phyloP scores from a whole-genome alignment of 495 filamentous ascomycete genomes.

The Penicillium alfredii region DNA sequence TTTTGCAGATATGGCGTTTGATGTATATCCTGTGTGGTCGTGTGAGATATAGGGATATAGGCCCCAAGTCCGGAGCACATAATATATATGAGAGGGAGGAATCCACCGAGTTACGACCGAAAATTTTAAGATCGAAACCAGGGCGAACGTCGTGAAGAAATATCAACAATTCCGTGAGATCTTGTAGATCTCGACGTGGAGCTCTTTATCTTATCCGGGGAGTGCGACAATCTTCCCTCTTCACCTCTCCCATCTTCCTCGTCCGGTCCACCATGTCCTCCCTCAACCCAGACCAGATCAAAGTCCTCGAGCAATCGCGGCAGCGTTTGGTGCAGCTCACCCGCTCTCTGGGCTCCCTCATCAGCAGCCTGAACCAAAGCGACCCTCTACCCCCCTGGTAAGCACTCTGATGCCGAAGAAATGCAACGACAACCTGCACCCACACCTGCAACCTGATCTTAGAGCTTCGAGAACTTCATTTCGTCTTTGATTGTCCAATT shows the following conservation, averaged over 20 bases:
- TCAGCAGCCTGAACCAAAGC: conserved; percentile 43
- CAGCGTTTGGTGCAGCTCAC: conserved; percentile 65
- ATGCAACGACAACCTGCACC: conserved; percentile 1
- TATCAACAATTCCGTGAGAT: not conserved
- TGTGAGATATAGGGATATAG: too few relatives aligned
- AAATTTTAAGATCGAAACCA: too few relatives aligned
- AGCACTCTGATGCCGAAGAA: conserved; percentile 5
- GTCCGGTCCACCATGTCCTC: conserved; percentile 26
- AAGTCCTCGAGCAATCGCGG: conserved; percentile 67
- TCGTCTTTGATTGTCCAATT: too few relatives aligned
- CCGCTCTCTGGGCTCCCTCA: conserved; percentile 58
- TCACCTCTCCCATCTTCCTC: conserved; percentile 3
- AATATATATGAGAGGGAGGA: too few relatives aligned
- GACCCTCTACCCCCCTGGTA: conserved; percentile 60
- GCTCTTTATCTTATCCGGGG: conserved; percentile 4
- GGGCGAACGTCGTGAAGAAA: too few relatives aligned
- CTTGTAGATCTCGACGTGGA: too few relatives aligned
- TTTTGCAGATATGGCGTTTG: too few relatives aligned
- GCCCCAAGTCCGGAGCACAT: too few relatives aligned
- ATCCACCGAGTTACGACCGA: too few relatives aligned
- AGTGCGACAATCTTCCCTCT: not conserved
- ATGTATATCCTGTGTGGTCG: too few relatives aligned
- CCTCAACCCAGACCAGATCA: conserved; percentile 54
- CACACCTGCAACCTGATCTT: not conserved
- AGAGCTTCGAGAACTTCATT: too few relatives aligned